Evolutionary conservation across 345 rosid species (phyloP).

Genomic region (Bruguiera parviflora): DNA sequence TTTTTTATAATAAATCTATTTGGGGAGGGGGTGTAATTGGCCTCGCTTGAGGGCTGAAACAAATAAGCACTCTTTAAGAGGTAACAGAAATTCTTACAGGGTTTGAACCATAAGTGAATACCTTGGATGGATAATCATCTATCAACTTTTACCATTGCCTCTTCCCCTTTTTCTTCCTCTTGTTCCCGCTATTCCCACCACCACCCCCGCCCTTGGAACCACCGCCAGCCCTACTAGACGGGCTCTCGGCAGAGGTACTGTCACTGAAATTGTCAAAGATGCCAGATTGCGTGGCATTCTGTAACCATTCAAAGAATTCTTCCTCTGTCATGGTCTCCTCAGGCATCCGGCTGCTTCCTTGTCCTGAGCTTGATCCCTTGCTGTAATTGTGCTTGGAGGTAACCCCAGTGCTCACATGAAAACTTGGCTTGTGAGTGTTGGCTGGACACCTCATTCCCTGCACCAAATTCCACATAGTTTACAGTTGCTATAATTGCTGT

Average conservation of each 20-base stretch:
- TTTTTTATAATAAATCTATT: neutral
- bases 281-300: conserved; percentile 81
- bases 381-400: conserved; percentile 44
- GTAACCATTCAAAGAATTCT: conserved; percentile 82
- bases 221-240: conserved; percentile 40
- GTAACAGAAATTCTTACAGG: conserved; percentile 16
- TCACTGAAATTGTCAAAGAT: conserved; percentile 50
- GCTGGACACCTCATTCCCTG: conserved; percentile 98
- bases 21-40: neutral
- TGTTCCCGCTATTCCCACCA: conserved; percentile 37
- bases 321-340: conserved; percentile 92
- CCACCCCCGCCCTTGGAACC: conserved; percentile 37
- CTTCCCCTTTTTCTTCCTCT: conserved; percentile 78
- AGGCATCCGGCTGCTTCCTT: conserved; percentile 55
- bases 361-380: conserved; percentile 63
- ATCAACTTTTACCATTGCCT: conserved; percentile 56
- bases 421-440: conserved; percentile 94
- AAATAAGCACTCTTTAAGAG: conserved; percentile 5
- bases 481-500: neutral
- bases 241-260: conserved; percentile 33
- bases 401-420: conserved; percentile 82
- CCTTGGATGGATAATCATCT: neutral
- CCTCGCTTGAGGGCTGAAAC: neutral
- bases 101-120: neutral
- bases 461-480: conserved; percentile 14